phyloP scores from a whole-genome alignment of 192 early-diverging fungal species.

The Linderina pennispora region DNA sequence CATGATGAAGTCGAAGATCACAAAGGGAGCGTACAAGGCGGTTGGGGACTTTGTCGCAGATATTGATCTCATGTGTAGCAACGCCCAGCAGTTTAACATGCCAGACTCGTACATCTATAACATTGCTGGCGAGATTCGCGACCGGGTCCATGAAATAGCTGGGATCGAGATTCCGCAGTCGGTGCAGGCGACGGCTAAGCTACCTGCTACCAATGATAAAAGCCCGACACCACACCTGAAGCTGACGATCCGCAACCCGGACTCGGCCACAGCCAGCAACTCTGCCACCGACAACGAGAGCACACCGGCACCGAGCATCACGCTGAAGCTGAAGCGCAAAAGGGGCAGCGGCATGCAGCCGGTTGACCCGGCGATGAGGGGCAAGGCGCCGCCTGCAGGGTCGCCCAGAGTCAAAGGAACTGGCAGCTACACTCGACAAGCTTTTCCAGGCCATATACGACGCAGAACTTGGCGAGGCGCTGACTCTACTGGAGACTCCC shows the following conservation, averaged over 20 bases:
- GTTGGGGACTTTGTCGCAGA: slow-evolving; percentile 67
- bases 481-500: slow-evolving; percentile 23
- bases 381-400: no score
- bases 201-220: no score
- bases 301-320: slow-evolving; percentile 8
- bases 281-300: not conserved
- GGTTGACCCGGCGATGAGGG: not conserved
- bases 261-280: slow-evolving; percentile 2
- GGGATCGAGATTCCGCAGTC: not conserved
- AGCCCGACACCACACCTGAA: not conserved
- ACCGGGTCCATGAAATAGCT: slow-evolving; percentile 18
- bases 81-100: slow-evolving; percentile 86
- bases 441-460: slow-evolving; percentile 46
- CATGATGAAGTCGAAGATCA: slow-evolving; percentile 75
- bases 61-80: slow-evolving; percentile 81
- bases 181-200: not conserved
- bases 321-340: slow-evolving; percentile 37
- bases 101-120: slow-evolving; percentile 43
- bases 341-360: slow-evolving; percentile 1
- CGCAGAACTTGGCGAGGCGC: slow-evolving; percentile 26
- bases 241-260: not conserved
- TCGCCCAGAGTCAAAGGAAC: no score
- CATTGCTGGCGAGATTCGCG: slow-evolving; percentile 32
- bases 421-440: slow-evolving; percentile 14
- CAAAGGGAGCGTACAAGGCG: slow-evolving; percentile 59